phyloP scores from a whole-genome alignment of 352 stramenopile species.

The Plasmopara muralis region DNA sequence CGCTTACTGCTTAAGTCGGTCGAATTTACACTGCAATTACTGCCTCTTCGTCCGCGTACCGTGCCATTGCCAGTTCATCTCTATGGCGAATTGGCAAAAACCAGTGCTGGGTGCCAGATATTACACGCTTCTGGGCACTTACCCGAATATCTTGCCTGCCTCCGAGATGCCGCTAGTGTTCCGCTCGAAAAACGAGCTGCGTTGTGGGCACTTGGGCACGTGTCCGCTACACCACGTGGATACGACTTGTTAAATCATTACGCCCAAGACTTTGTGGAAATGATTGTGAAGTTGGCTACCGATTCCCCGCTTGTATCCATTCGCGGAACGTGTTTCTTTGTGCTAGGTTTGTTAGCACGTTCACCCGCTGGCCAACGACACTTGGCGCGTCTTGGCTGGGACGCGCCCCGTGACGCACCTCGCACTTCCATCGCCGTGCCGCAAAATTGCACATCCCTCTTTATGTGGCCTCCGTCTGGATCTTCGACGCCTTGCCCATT shows the following conservation, averaged over 20 bases:
- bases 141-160: constrained; percentile 72
- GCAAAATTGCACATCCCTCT: constrained; percentile 72
- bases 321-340: constrained; percentile 83
- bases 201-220: constrained; percentile 78
- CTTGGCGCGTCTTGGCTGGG: constrained; percentile 70
- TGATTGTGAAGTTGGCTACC: constrained; percentile 83
- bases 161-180: constrained; percentile 75
- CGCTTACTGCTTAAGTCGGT: constrained; percentile 83
- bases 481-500: constrained; percentile 30
- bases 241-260: constrained; percentile 81
- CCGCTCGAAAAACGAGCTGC: constrained; percentile 81
- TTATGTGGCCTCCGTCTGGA: constrained; percentile 58
- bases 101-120: constrained; percentile 71
- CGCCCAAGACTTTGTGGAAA: constrained; percentile 72
- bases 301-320: constrained; percentile 79
- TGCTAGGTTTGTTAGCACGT: constrained; percentile 66
- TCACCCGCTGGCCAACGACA: constrained; percentile 56
- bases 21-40: constrained; percentile 82
- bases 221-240: constrained; percentile 65
- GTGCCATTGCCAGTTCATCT: constrained; percentile 78
- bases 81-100: constrained; percentile 84
- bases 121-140: constrained; percentile 74
- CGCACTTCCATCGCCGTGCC: constrained; percentile 73
- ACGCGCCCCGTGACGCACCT: constrained; percentile 58
- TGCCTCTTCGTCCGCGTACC: constrained; percentile 67